These are phyloP conservation scores for Trichophyton rubrum DNA, from an alignment of 2,329 filamentous ascomycete genomes.

Conservation along the genomic window DNA sequence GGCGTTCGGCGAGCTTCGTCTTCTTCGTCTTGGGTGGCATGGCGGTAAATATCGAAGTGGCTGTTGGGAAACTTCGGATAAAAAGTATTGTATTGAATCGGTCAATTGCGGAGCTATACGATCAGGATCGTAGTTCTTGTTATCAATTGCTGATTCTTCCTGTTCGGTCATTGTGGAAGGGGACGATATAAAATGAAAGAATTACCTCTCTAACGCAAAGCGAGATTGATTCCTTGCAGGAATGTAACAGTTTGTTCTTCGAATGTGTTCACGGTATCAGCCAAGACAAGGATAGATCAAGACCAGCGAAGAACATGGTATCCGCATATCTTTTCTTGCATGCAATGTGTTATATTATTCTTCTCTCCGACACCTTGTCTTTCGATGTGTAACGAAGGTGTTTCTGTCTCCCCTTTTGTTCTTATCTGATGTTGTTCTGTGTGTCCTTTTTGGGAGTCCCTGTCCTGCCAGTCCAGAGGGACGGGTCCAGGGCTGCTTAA, in stretches of 20 bases:
- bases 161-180: background rate
- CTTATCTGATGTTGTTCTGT: background rate
- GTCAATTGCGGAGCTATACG: background rate
- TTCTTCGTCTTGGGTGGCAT: conserved; percentile 5
- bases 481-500: background rate
- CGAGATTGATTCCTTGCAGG: background rate
- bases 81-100: background rate
- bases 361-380: background rate
- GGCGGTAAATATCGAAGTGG: background rate
- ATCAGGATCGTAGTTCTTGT: background rate
- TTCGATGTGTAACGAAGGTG: background rate
- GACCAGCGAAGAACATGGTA: background rate
- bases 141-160: background rate
- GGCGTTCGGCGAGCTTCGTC: conserved; percentile 1
- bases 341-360: background rate
- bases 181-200: background rate
- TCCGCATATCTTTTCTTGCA: background rate
- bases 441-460: background rate
- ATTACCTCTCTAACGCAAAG: background rate
- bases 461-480: background rate
- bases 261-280: background rate
- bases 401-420: background rate
- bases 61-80: background rate
- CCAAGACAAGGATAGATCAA: background rate
- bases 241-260: background rate